Conservation (phyloP, 345 rosid species). For the Lagerstroemia speciosa region DNA sequence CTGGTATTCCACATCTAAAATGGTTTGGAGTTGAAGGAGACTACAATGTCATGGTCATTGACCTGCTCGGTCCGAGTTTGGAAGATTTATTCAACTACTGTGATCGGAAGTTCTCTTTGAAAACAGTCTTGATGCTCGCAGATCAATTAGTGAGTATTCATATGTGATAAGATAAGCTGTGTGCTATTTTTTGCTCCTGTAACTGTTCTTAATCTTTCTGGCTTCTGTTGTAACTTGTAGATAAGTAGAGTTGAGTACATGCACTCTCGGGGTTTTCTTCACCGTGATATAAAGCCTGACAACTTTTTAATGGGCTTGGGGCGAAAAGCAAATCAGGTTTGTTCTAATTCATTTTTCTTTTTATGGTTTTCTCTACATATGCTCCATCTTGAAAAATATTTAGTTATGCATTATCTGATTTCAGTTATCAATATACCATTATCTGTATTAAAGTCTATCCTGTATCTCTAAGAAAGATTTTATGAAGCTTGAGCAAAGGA, state of each 20-base stretch:
- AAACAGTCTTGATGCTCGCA: slow-evolving; percentile 87
- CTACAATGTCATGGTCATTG: slow-evolving; percentile 83
- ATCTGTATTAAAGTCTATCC: too few relatives aligned
- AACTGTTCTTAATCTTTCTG: background rate
- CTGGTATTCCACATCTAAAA: slow-evolving; percentile 83
- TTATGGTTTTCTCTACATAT: background rate
- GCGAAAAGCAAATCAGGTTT: slow-evolving; percentile 88
- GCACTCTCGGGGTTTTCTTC: slow-evolving; percentile 83
- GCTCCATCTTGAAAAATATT: too few relatives aligned
- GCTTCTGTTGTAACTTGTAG: slow-evolving; percentile 22
- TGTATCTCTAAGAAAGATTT: too few relatives aligned
- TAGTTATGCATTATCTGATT: background rate
- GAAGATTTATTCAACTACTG: slow-evolving; percentile 87
- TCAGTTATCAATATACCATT: background rate
- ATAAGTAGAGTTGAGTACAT: slow-evolving; percentile 83
- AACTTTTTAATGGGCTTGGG: slow-evolving; percentile 91
- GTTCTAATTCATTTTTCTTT: background rate
- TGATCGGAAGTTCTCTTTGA: slow-evolving; percentile 64
- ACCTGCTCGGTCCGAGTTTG: slow-evolving; percentile 90
- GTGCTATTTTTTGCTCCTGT: background rate
- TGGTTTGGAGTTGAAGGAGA: slow-evolving; percentile 90
- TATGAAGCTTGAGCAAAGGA: too few relatives aligned
- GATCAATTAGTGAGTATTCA: slow-evolving; percentile 66
- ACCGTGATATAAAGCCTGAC: slow-evolving; percentile 92
- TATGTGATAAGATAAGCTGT: background rate